Percentiles rank a stretch among this genome's conserved stretches.
These are phyloP conservation scores for Leishmania tarentolae DNA, from an alignment of 208 protist species.

Conservation along the genomic window DNA sequence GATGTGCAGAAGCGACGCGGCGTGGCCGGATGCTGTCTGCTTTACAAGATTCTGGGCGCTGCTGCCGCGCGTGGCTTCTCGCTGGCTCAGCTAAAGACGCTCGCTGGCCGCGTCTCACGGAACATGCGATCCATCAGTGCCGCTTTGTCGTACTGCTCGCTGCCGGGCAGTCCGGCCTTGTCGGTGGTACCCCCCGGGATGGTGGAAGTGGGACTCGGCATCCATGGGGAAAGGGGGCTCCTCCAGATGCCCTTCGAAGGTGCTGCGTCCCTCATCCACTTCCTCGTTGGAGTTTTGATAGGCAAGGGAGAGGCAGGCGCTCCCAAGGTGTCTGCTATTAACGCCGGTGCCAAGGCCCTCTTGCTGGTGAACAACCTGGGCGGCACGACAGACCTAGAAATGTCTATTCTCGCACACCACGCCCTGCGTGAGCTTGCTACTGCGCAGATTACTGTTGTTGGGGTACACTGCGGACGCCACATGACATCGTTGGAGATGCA, in stretches of 20 bases:
- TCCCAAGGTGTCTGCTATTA: conserved; percentile 9
- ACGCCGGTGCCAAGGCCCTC: conserved; percentile 30
- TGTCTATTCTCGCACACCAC: conserved; percentile 45
- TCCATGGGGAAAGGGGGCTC: conserved; percentile 87
- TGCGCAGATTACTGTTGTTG: conserved; percentile 38
- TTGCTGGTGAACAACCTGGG: conserved; percentile 93
- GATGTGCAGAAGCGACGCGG: conserved; percentile 57
- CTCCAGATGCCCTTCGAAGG: conserved; percentile 37
- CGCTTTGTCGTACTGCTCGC: conserved; percentile 65
- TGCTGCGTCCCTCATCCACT: conserved; percentile 31
- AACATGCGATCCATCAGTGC: conserved; percentile 78
- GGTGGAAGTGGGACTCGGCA: conserved; percentile 90
- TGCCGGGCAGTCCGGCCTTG: conserved; percentile 58
- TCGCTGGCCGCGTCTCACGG: conserved; percentile 45
- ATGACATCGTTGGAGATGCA: conserved; percentile 92
- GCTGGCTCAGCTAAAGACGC: conserved; percentile 55
- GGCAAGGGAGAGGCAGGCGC: conserved; percentile 11
- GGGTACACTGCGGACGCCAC: conserved; percentile 66
- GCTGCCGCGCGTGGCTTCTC: conserved; percentile 50
- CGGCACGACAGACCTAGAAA: conserved; percentile 75
- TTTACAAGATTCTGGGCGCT: conserved; percentile 88
- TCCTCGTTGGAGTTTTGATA: conserved; percentile 41
- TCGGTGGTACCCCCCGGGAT: conserved; percentile 43
- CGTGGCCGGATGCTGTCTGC: conserved; percentile 85
- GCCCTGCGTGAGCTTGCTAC: conserved; percentile 37